Evolutionary conservation across 2,329 filamentous ascomycete genomes (phyloP).

Genomic region (Thelonectria discophora): DNA sequence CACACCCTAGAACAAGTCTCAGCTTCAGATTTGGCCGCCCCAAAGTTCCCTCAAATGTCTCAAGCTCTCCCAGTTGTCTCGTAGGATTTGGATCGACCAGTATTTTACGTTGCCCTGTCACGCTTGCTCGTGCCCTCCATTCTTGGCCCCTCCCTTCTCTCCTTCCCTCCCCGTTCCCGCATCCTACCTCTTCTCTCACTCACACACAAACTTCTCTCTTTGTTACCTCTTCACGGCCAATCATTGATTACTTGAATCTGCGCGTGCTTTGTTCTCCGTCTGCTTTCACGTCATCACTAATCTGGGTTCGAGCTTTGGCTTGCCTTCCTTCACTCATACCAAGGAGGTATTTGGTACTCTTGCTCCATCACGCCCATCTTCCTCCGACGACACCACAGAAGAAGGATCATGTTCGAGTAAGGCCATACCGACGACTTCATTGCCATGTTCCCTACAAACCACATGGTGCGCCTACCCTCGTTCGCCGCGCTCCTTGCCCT

Average conservation of each 20-base stretch:
- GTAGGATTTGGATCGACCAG: constrained; percentile 17
- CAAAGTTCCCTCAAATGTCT: background rate
- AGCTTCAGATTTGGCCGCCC: constrained; percentile 1
- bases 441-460: constrained; percentile 41
- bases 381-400: constrained; percentile 11
- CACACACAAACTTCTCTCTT: constrained; percentile 3
- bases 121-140: background rate
- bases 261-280: constrained; percentile 20
- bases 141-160: constrained; percentile 29
- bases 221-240: background rate
- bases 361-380: constrained; percentile 17
- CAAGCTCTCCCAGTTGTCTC: background rate
- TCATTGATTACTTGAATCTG: background rate
- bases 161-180: constrained; percentile 16
- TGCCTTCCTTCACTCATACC: constrained; percentile 16
- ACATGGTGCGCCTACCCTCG: constrained; percentile 49
- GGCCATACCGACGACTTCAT: constrained; percentile 27
- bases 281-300: constrained; percentile 4
- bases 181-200: constrained; percentile 22
- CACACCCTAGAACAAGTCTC: background rate
- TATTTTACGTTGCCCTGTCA: constrained; percentile 25
- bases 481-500: constrained; percentile 48
- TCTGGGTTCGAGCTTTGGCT: constrained; percentile 2
- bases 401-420: constrained; percentile 37
- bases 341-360: background rate